These are phyloP conservation scores for Cladochytrium replicatum DNA, from an alignment of 192 early-diverging fungal genomes.

Conservation along the genomic window DNA sequence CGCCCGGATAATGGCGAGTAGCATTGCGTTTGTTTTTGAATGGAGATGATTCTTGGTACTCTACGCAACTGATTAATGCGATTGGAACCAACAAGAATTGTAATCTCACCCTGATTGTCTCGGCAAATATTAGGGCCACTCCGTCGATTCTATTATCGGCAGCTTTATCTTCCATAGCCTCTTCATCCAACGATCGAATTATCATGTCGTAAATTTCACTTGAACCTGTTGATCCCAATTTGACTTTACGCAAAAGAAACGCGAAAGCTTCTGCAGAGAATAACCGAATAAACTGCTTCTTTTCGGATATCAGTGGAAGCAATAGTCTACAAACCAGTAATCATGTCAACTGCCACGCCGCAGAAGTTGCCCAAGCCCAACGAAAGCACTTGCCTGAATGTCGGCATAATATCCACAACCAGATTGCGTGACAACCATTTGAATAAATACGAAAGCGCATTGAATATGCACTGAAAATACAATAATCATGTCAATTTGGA, in stretches of 20 bases:
- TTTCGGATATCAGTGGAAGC: constrained; percentile 57
- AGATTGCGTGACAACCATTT: constrained; percentile 75
- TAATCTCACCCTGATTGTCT: constrained; percentile 56
- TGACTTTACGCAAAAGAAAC: constrained; percentile 74
- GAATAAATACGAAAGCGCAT: constrained; percentile 82
- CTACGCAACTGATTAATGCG: constrained; percentile 9
- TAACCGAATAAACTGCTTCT: constrained; percentile 65
- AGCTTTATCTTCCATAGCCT: constrained; percentile 8
- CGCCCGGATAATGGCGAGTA: constrained; percentile 26
- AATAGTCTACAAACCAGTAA: constrained; percentile 52
- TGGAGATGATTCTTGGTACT: constrained; percentile 46
- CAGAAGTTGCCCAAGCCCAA: no score
- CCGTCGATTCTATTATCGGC: constrained; percentile 56
- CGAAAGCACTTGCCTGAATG: constrained; percentile 45
- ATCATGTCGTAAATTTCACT: constrained; percentile 58
- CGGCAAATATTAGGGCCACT: constrained; percentile 69
- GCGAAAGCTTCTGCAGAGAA: constrained; percentile 91
- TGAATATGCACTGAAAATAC: constrained; percentile 56
- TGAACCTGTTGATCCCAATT: constrained; percentile 44
- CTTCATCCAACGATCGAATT: constrained; percentile 35
- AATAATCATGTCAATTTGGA: neutral
- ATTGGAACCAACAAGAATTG: neutral
- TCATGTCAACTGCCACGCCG: no score
- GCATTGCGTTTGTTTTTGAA: constrained; percentile 36
- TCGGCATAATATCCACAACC: constrained; percentile 53